phyloP scores from a whole-genome alignment of 306 rosid genomes.

The Citrullus amarus region DNA sequence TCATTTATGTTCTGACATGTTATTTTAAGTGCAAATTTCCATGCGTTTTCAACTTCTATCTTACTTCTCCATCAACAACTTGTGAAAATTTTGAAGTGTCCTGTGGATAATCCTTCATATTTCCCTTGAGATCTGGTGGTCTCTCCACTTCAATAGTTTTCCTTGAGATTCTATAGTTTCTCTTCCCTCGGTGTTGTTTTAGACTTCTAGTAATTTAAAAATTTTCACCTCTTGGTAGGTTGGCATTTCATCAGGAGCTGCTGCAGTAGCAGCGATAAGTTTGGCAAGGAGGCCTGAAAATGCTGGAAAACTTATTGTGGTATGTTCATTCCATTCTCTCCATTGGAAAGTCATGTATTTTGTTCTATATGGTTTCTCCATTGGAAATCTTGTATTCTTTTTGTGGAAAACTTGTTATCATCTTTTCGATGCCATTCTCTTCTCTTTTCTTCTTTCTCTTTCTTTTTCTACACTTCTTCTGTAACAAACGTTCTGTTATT shows the following conservation, averaged over 20 bases:
- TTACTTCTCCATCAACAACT: neutral
- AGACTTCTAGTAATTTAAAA: neutral
- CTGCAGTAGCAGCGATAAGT: constrained; percentile 80
- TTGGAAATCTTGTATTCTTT: neutral
- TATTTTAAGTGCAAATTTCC: neutral
- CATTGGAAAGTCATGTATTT: neutral
- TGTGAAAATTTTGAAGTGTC: neutral
- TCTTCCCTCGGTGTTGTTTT: neutral
- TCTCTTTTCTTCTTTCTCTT: neutral
- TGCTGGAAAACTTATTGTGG: constrained; percentile 69
- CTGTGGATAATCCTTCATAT: neutral
- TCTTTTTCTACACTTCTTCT: neutral
- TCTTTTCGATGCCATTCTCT: neutral
- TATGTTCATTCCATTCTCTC: constrained; percentile 26
- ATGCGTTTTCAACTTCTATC: neutral
- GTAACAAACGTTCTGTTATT: neutral
- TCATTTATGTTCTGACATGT: neutral
- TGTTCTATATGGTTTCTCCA: neutral
- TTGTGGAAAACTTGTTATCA: neutral
- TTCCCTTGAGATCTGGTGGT: neutral
- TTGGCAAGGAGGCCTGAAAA: constrained; percentile 75
- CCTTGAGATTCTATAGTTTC: neutral
- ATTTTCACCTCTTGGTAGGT: constrained; percentile 37
- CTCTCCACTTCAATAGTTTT: neutral
- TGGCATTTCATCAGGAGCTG: constrained; percentile 96